Conservation (phyloP, 495 filamentous ascomycete species). For the Neurospora sp. region DNA sequence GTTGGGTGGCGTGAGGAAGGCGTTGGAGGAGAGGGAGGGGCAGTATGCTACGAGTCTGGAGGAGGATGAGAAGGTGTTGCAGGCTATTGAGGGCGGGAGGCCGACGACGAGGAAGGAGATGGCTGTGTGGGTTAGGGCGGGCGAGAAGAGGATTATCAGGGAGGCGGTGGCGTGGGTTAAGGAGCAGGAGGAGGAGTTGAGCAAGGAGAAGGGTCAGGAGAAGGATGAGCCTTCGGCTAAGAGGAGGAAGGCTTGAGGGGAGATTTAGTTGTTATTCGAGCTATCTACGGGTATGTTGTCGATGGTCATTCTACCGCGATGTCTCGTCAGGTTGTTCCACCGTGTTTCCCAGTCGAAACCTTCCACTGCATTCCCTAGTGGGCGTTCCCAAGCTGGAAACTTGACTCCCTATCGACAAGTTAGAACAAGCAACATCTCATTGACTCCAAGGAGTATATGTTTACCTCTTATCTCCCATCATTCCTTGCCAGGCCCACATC, state of each 20-base stretch:
- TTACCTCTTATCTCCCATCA: background rate
- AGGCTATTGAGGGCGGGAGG: conserved; percentile 14
- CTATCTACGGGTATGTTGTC: background rate
- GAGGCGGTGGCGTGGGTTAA: conserved; percentile 24
- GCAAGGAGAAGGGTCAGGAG: background rate
- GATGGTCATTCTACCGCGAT: too few relatives aligned
- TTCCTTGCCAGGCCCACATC: background rate
- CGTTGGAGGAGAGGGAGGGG: conserved; percentile 30
- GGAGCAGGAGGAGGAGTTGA: conserved; percentile 4
- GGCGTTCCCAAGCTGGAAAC: too few relatives aligned
- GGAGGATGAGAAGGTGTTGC: conserved; percentile 50
- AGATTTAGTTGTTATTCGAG: background rate
- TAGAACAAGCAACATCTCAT: too few relatives aligned
- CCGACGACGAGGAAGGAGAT: conserved; percentile 38
- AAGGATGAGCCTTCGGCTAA: conserved; percentile 12
- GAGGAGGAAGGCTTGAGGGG: conserved; percentile 9
- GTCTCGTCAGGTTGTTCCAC: too few relatives aligned
- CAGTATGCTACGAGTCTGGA: conserved; percentile 55
- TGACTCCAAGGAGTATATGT: too few relatives aligned
- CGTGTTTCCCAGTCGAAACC: too few relatives aligned
- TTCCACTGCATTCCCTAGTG: too few relatives aligned
- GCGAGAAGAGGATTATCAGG: conserved; percentile 67
- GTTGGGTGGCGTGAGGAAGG: conserved; percentile 27
- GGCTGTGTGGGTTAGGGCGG: conserved; percentile 66
- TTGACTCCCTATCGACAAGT: background rate